Percentiles rank a stretch among this genome's conserved stretches.
Evolutionary conservation across 805 yeast genomes (phyloP).

Genomic region (Candida fluviatilis): DNA sequence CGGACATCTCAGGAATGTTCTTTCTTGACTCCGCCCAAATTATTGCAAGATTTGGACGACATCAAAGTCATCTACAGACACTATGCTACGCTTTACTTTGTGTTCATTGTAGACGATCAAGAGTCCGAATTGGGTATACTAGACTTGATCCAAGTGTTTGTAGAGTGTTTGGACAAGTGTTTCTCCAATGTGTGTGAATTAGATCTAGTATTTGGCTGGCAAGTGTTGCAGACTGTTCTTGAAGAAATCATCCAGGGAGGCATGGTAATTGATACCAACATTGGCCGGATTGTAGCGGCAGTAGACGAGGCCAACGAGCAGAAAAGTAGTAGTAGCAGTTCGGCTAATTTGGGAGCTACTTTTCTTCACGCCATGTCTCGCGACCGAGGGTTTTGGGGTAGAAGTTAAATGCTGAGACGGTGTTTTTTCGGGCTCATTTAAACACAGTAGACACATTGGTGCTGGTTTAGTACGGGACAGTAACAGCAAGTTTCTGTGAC

Average conservation of each 20-base stretch:
- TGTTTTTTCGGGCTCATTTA: too few relatives aligned
- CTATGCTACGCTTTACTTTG: constrained; percentile 94
- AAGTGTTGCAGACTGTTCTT: constrained; percentile 83
- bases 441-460: too few relatives aligned
- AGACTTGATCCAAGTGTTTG: constrained; percentile 94
- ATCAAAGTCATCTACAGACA: constrained; percentile 90
- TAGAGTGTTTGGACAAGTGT: constrained; percentile 89
- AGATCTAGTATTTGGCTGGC: constrained; percentile 98
- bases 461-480: too few relatives aligned
- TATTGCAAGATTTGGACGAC: constrained; percentile 63
- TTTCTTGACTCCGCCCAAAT: constrained; percentile 84
- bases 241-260: constrained; percentile 97
- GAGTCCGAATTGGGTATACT: constrained; percentile 92
- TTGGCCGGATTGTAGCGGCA: constrained; percentile 73
- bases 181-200: constrained; percentile 93
- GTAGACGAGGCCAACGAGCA: constrained; percentile 69
- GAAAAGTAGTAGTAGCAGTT: constrained; percentile 18
- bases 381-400: constrained; percentile 26
- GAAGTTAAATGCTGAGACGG: constrained; percentile 10
- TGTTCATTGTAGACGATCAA: constrained; percentile 92
- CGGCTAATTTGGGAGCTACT: constrained; percentile 16
- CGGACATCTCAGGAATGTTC: constrained; percentile 79
- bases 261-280: constrained; percentile 93
- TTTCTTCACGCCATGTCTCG: constrained; percentile 22
- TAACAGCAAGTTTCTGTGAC: too few relatives aligned